phyloP scores from a whole-genome alignment of 805 yeast species.

The Ogataea minuta region DNA sequence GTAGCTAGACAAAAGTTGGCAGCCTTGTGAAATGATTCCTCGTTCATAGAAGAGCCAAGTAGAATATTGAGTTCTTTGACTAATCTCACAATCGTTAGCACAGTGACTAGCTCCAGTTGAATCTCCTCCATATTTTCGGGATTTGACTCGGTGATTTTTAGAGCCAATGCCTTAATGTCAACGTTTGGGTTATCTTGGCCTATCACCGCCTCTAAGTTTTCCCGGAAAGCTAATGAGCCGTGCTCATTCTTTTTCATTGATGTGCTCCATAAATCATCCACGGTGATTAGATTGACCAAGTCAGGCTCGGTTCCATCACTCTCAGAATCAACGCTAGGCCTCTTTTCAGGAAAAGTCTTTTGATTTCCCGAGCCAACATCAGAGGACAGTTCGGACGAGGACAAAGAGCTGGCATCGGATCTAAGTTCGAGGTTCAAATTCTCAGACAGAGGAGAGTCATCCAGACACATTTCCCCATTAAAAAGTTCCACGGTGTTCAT shows the following conservation, averaged over 20 bases:
- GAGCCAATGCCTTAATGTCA: slow-evolving; percentile 6
- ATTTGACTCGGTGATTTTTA: slow-evolving; percentile 2
- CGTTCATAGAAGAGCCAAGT: slow-evolving; percentile 10
- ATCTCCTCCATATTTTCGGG: slow-evolving; percentile 9
- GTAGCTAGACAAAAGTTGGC: slow-evolving; percentile 17
- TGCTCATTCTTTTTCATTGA: slow-evolving; percentile 9
- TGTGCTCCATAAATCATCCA: slow-evolving; percentile 11
- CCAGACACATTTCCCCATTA: slow-evolving; percentile 6
- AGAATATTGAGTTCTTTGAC: slow-evolving; percentile 16
- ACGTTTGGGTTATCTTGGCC: slow-evolving; percentile 5
- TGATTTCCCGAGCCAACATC: slow-evolving; percentile 11
- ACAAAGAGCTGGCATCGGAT: slow-evolving; percentile 10
- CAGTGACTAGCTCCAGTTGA: slow-evolving; percentile 29
- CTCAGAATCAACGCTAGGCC: slow-evolving; percentile 1
- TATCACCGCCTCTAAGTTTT: slow-evolving; percentile 10
- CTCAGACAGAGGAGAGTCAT: slow-evolving; percentile 14
- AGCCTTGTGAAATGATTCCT: slow-evolving; percentile 16
- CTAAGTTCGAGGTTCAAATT: slow-evolving; percentile 13
- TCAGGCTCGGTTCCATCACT: slow-evolving; percentile 1
- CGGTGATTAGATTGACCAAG: slow-evolving; percentile 2
- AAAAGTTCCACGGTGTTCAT: slow-evolving; percentile 6
- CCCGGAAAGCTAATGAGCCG: slow-evolving; percentile 7
- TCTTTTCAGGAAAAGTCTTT: slow-evolving; percentile 1
- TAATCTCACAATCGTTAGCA: slow-evolving; percentile 23
- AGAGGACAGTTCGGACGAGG: slow-evolving; percentile 14